Conservation (phyloP, 371 early-diverging fungal species). For the Mucor saturninus region DNA sequence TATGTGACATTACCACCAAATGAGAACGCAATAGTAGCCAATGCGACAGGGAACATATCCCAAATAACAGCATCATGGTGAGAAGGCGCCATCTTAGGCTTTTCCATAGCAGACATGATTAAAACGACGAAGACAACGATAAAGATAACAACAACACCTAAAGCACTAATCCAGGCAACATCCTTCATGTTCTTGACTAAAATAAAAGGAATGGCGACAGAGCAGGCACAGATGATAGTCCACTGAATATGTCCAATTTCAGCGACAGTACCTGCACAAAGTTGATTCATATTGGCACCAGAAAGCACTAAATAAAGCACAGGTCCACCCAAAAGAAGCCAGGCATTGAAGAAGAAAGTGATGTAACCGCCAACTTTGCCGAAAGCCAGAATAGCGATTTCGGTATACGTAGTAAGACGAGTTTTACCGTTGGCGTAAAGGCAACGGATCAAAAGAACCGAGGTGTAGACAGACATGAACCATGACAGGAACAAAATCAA, state of each 20-base stretch:
- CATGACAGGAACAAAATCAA: conserved; percentile 75
- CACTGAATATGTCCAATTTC: conserved; percentile 47
- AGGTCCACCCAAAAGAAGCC: conserved; percentile 59
- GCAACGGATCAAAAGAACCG: conserved; percentile 38
- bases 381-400: conserved; percentile 40
- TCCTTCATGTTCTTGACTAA: conserved; percentile 65
- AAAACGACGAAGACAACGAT: conserved; percentile 52
- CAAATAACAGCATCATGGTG: conserved; percentile 53
- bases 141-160: conserved; percentile 60
- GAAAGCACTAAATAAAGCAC: conserved; percentile 61
- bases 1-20: conserved; percentile 85
- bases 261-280: conserved; percentile 38
- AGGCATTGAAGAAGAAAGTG: conserved; percentile 59
- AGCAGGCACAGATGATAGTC: conserved; percentile 69
- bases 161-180: conserved; percentile 63
- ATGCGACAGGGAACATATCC: conserved; percentile 58
- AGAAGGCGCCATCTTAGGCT: conserved; percentile 9
- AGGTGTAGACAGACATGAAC: conserved; percentile 65
- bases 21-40: conserved; percentile 74
- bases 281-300: conserved; percentile 54
- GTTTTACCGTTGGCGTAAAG: conserved; percentile 42
- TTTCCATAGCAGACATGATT: conserved; percentile 39
- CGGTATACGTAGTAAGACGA: conserved; percentile 45
- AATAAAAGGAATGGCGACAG: conserved; percentile 58
- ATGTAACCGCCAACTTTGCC: conserved; percentile 45